Conservation (phyloP, 108 stramenopile species). For the Nannochloropsis granulata region DNA sequence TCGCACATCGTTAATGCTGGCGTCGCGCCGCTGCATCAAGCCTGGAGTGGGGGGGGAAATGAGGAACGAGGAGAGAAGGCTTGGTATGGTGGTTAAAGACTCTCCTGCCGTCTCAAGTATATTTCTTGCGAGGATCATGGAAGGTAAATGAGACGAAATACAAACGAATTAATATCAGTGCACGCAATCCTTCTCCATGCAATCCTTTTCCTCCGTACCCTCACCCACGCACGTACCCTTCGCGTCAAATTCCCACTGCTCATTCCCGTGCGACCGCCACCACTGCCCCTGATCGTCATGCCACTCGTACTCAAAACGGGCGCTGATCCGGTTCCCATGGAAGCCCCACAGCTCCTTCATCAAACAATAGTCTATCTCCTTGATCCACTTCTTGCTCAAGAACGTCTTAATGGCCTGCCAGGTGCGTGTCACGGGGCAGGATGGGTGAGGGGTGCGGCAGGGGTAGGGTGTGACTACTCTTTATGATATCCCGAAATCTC, state of each 20-base stretch:
- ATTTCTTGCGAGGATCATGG: neutral
- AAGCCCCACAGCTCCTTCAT: slow-evolving; percentile 51
- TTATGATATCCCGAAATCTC: no score
- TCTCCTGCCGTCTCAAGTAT: no score
- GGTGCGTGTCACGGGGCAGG: no score
- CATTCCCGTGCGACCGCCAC: slow-evolving; percentile 51
- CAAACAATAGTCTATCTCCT: slow-evolving; percentile 46
- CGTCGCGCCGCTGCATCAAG: slow-evolving; percentile 45
- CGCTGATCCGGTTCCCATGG: slow-evolving; percentile 46
- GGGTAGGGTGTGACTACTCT: no score
- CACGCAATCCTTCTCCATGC: no score
- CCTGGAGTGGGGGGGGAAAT: neutral
- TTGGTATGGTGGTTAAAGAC: neutral
- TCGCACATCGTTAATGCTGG: slow-evolving; percentile 49
- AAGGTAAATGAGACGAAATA: neutral
- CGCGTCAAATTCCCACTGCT: slow-evolving; percentile 55
- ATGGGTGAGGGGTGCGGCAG: no score
- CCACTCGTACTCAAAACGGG: slow-evolving; percentile 53
- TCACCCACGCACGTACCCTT: slow-evolving; percentile 1
- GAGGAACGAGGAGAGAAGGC: neutral
- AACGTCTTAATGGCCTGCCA: slow-evolving; percentile 37
- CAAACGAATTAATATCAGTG: no score
- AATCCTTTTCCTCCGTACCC: no score
- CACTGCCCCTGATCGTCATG: slow-evolving; percentile 38
- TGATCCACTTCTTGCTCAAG: slow-evolving; percentile 38